Conservation (phyloP, 441 rosid genomes). For the Euphorbia celastroides region DNA sequence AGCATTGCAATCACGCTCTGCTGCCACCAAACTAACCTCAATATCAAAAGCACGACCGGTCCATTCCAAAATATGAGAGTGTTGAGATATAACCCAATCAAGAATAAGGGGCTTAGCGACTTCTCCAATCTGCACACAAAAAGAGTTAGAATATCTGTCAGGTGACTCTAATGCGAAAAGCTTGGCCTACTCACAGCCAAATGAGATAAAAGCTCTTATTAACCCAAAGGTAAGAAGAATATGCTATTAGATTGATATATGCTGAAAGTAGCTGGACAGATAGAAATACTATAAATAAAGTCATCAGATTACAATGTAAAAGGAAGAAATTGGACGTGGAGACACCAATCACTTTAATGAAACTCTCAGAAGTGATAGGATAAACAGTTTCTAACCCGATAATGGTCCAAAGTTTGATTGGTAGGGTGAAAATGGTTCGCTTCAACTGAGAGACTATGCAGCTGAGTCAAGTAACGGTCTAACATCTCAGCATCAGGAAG, state of each 20-base stretch:
- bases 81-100: conserved; percentile 97
- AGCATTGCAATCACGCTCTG: conserved; percentile 2
- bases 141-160: conserved; percentile 10
- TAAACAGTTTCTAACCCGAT: conserved; percentile 45
- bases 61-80: conserved; percentile 91
- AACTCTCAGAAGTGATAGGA: neutral
- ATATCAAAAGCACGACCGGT: conserved; percentile 88
- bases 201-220: neutral
- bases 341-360: conserved; percentile 3
- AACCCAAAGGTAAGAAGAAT: neutral
- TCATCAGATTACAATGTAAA: neutral
- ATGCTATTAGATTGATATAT: neutral
- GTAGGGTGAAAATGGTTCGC: conserved; percentile 35
- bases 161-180: conserved; percentile 10
- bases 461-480: conserved; percentile 58
- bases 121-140: conserved; percentile 64
- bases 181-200: neutral
- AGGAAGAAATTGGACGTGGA: neutral
- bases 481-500: conserved; percentile 78
- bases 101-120: conserved; percentile 71
- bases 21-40: conserved; percentile 52
- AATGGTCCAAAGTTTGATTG: conserved; percentile 50
- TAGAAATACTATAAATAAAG: neutral
- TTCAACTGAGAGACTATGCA: conserved; percentile 45
- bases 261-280: neutral